Percentiles rank a stretch among this genome's conserved stretches.
Evolutionary conservation across 805 yeast species (phyloP).

Genomic region (Ogataea chonburiensis): DNA sequence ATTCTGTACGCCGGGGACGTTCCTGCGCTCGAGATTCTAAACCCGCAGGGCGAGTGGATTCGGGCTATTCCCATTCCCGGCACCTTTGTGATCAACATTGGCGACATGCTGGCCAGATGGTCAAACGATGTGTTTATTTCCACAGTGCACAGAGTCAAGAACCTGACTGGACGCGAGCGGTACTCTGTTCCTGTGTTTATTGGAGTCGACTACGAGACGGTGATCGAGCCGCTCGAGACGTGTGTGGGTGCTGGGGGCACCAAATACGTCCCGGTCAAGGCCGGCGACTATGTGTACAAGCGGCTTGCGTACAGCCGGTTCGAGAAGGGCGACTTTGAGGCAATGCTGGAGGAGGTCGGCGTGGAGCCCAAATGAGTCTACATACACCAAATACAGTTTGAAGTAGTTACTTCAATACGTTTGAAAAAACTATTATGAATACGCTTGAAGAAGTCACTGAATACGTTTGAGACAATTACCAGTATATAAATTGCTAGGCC

Average conservation of each 20-base stretch:
- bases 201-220: conserved; percentile 21
- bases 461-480: too few relatives aligned
- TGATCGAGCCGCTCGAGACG: conserved; percentile 25
- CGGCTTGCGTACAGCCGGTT: conserved; percentile 19
- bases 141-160: conserved; percentile 37
- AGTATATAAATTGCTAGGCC: too few relatives aligned
- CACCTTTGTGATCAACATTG: conserved; percentile 38
- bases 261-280: conserved; percentile 17
- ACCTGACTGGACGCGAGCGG: conserved; percentile 27
- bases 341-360: conserved; percentile 13
- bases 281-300: conserved; percentile 20
- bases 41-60: conserved; percentile 35
- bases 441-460: too few relatives aligned
- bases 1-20: conserved; percentile 33
- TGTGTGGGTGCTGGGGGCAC: conserved; percentile 18
- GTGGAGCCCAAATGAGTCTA: too few relatives aligned
- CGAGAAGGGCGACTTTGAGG: conserved; percentile 7
- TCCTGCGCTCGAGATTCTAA: conserved; percentile 37
- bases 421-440: background rate
- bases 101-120: conserved; percentile 36
- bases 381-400: too few relatives aligned
- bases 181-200: conserved; percentile 30
- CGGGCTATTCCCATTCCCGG: conserved; percentile 34
- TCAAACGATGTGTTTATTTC: conserved; percentile 37
- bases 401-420: background rate